Conservation (phyloP, 2,329 filamentous ascomycete species). For the Coniochaeta sp. region DNA sequence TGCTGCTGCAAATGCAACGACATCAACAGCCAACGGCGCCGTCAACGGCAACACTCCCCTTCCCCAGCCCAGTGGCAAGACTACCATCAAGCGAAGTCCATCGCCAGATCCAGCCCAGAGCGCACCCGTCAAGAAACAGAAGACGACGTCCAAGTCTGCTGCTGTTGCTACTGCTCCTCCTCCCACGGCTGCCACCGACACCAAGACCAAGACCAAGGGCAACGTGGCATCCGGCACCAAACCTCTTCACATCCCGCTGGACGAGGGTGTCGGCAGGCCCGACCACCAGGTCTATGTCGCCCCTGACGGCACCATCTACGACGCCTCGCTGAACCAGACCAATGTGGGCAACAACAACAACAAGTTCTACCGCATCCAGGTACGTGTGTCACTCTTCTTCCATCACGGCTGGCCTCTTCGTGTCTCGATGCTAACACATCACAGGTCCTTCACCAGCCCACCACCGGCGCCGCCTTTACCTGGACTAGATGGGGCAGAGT, state of each 20-base stretch:
- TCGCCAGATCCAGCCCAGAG: constrained; percentile 12
- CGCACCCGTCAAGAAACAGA: constrained; percentile 22
- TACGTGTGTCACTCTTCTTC: constrained; percentile 26
- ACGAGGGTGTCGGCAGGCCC: constrained; percentile 32
- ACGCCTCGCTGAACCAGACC: constrained; percentile 74
- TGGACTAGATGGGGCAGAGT: constrained; percentile 84
- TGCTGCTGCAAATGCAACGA: not conserved
- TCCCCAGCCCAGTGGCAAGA: too few relatives aligned
- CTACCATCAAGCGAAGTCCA: constrained; percentile 17
- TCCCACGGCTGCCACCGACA: not conserved
- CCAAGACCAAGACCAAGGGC: too few relatives aligned
- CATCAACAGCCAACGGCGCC: not conserved
- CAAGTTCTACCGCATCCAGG: constrained; percentile 74
- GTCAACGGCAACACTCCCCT: not conserved
- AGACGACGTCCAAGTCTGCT: too few relatives aligned
- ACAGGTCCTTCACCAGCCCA: constrained; percentile 34
- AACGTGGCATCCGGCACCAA: constrained; percentile 33
- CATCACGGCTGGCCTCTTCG: too few relatives aligned
- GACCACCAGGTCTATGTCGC: constrained; percentile 58
- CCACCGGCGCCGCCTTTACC: constrained; percentile 39
- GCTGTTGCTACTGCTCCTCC: constrained; percentile 32
- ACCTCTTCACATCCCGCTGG: constrained; percentile 40
- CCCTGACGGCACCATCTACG: constrained; percentile 60
- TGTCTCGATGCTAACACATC: constrained; percentile 4
- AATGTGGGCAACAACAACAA: constrained; percentile 68